Conservation (phyloP, 345 rosid genomes). For the Salix dunnii region DNA sequence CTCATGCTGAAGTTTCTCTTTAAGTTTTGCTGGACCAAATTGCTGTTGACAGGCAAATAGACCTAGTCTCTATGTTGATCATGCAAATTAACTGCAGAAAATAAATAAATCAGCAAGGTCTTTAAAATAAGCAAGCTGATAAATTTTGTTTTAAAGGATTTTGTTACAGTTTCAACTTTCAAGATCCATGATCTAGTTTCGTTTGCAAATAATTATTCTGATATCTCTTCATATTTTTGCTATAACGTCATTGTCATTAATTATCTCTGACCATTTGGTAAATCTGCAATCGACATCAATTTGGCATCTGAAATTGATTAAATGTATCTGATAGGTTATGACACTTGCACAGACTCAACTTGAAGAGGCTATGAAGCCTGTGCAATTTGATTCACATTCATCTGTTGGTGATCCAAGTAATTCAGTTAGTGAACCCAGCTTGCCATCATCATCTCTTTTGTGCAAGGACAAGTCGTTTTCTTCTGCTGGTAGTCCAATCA, state of each 20-base stretch:
- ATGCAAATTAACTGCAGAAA: neutral
- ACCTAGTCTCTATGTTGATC: neutral
- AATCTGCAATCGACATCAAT: neutral
- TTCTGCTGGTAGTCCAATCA: conserved; percentile 63
- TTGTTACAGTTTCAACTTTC: neutral
- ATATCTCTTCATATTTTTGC: neutral
- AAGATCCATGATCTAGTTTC: neutral
- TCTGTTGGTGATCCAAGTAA: conserved; percentile 58
- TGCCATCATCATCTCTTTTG: conserved; percentile 49
- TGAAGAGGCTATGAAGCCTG: conserved; percentile 88
- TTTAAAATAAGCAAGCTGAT: neutral
- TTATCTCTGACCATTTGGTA: neutral
- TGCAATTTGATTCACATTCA: conserved; percentile 56
- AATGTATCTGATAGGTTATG: conserved; percentile 57
- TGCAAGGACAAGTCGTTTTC: conserved; percentile 61
- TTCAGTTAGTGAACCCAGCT: conserved; percentile 47
- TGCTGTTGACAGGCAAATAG: neutral
- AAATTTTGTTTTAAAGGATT: neutral
- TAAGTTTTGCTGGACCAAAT: neutral
- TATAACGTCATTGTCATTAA: neutral
- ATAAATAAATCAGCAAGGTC: neutral
- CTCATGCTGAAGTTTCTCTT: neutral
- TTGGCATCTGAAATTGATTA: conserved; percentile 7
- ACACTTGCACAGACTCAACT: conserved; percentile 78
- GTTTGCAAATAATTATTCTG: neutral